Percentiles rank a stretch among this genome's conserved stretches.
Conservation (phyloP, 139 green algal genomes). For the Deuterostichococcus epilithicus region DNA sequence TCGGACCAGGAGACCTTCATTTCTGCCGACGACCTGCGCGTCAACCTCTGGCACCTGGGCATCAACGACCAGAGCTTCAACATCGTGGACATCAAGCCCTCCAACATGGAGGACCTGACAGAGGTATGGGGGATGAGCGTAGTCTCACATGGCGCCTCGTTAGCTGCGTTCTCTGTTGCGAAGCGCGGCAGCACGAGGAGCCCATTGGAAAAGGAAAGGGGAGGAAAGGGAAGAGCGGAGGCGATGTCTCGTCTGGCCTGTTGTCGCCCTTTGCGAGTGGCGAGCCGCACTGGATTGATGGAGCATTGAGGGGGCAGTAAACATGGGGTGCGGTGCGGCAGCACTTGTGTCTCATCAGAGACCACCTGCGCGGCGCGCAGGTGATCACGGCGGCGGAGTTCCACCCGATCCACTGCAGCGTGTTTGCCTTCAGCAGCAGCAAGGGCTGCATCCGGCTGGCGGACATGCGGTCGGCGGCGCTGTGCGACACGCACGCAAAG, state of each 20-base stretch:
- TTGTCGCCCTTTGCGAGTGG: no score
- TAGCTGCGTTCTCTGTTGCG: no score
- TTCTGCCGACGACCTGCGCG: slow-evolving; percentile 87
- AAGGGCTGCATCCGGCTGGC: slow-evolving; percentile 94
- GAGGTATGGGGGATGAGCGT: slow-evolving; percentile 67
- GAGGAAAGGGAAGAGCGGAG: no score
- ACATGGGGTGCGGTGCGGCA: background rate
- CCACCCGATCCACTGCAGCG: slow-evolving; percentile 83
- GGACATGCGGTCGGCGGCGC: slow-evolving; percentile 84
- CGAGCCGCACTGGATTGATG: slow-evolving; percentile 12
- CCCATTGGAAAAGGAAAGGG: no score
- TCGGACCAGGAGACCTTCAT: slow-evolving; percentile 96
- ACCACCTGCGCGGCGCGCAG: slow-evolving; percentile 51
- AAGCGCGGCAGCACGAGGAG: no score
- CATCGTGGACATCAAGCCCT: slow-evolving; percentile 98
- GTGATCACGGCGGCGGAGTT: slow-evolving; percentile 97
- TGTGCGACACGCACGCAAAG: slow-evolving; percentile 87
- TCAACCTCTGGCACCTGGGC: slow-evolving; percentile 98
- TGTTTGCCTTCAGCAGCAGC: slow-evolving; percentile 91
- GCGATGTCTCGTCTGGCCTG: no score
- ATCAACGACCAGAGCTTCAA: slow-evolving; percentile 89
- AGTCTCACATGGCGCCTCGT: no score
- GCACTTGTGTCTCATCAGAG: background rate
- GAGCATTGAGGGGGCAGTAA: background rate
- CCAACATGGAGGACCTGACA: slow-evolving; percentile 99